Percentiles rank a stretch among this genome's conserved stretches.
These are phyloP conservation scores for Mytilinidion resinicola DNA, from an alignment of 495 filamentous ascomycete genomes.

Conservation along the genomic window DNA sequence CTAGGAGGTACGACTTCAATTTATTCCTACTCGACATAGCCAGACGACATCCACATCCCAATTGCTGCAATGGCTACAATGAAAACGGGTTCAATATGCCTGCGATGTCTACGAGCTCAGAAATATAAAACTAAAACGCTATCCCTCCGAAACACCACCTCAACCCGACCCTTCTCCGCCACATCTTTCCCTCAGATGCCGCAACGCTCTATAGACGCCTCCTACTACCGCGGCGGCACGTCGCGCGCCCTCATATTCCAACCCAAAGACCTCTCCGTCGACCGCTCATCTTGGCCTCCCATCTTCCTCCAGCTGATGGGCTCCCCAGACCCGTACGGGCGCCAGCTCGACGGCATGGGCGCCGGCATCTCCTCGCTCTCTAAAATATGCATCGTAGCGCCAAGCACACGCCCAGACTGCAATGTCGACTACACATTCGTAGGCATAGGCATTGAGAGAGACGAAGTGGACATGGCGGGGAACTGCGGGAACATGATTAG, in stretches of 20 bases:
- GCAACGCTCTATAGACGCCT: slow-evolving; percentile 43
- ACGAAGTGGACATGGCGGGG: slow-evolving; percentile 55
- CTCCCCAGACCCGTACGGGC: slow-evolving; percentile 59
- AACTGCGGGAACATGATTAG: slow-evolving; percentile 72
- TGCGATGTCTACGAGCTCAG: background rate
- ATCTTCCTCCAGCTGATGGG: slow-evolving; percentile 61
- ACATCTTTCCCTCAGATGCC: background rate
- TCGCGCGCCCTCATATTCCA: slow-evolving; percentile 62
- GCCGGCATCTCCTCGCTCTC: slow-evolving; percentile 63
- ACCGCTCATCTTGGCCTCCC: slow-evolving; percentile 44
- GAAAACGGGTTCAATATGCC: background rate
- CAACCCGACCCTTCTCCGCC: background rate
- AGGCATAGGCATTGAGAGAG: slow-evolving; percentile 56
- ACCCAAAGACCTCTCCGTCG: slow-evolving; percentile 45
- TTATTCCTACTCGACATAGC: background rate
- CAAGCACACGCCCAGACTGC: slow-evolving; percentile 38
- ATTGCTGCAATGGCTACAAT: background rate
- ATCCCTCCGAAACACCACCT: slow-evolving; percentile 5
- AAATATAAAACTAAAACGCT: background rate
- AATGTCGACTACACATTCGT: slow-evolving; percentile 72
- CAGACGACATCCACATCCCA: background rate
- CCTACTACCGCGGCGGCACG: slow-evolving; percentile 69
- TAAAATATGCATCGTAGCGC: slow-evolving; percentile 61
- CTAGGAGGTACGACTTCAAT: background rate
- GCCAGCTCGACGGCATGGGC: slow-evolving; percentile 68